phyloP scores from a whole-genome alignment of 2,329 filamentous ascomycete genomes.

The Aureobasidium lini region DNA sequence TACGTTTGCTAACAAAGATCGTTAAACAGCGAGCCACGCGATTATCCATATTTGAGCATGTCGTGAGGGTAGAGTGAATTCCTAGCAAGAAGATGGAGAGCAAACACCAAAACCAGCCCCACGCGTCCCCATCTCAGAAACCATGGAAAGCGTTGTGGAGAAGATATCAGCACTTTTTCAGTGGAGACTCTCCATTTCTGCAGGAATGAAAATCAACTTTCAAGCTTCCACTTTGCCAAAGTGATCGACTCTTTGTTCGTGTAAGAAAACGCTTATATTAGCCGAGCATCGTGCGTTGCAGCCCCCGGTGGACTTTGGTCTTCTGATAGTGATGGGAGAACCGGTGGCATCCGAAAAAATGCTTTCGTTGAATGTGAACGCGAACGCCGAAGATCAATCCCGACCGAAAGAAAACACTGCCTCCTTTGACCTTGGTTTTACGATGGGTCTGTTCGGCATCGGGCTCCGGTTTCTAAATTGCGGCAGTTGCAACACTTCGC shows the following conservation, averaged over 20 bases:
- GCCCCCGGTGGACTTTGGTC: neutral
- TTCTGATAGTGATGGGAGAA: neutral
- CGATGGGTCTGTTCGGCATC: no score
- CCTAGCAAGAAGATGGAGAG: neutral
- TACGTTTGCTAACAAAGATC: neutral
- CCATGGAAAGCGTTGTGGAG: conserved; percentile 1
- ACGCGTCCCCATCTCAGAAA: neutral
- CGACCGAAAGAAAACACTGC: neutral
- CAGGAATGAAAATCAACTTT: neutral
- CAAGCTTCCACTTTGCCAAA: neutral
- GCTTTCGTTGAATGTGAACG: no score
- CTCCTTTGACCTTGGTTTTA: neutral
- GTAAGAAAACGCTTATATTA: conserved; percentile 7
- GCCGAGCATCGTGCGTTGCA: neutral
- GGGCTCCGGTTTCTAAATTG: no score
- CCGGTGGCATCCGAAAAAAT: neutral
- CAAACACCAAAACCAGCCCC: neutral
- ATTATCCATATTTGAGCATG: no score
- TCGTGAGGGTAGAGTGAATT: no score
- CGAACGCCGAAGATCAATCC: neutral
- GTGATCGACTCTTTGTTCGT: neutral
- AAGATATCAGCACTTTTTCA: neutral
- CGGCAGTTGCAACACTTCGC: neutral
- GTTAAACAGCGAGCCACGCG: no score
- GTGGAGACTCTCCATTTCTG: conserved; percentile 2